Percentiles rank a stretch among this genome's conserved stretches.
Evolutionary conservation across 495 filamentous ascomycete genomes (phyloP).

Genomic region (Rhizodiscina lignyota): DNA sequence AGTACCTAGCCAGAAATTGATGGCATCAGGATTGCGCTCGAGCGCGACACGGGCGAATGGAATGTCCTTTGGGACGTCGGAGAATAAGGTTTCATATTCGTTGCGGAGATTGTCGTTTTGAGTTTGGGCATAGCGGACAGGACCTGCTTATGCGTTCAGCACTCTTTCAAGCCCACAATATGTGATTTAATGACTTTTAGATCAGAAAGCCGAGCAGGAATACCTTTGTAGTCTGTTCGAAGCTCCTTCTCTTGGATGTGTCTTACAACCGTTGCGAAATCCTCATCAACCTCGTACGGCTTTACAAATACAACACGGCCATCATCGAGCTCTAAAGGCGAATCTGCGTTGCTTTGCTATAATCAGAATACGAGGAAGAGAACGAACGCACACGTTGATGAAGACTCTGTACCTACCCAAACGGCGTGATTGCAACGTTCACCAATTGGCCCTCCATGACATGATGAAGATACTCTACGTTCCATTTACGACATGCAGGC

Average conservation of each 20-base stretch:
- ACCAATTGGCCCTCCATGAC: constrained; percentile 34
- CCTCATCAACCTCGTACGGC: constrained; percentile 21
- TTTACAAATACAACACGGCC: constrained; percentile 31
- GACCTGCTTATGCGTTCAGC: neutral
- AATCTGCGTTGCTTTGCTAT: constrained; percentile 38
- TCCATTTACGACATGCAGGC: constrained; percentile 43
- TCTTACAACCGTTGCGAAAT: constrained; percentile 21
- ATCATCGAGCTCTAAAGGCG: constrained; percentile 27
- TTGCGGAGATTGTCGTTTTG: constrained; percentile 59
- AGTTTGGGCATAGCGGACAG: neutral
- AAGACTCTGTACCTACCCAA: constrained; percentile 30
- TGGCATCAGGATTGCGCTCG: constrained; percentile 41
- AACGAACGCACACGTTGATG: neutral
- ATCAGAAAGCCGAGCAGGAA: neutral
- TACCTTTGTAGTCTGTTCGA: constrained; percentile 7
- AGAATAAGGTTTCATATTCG: constrained; percentile 44
- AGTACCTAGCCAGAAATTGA: constrained; percentile 67
- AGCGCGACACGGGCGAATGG: constrained; percentile 53
- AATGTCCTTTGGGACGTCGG: constrained; percentile 37
- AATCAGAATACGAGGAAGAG: neutral
- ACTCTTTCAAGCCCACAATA: neutral
- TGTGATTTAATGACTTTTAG: neutral
- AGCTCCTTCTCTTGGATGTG: constrained; percentile 11
- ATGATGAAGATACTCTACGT: constrained; percentile 32
- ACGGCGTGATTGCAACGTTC: constrained; percentile 54